Evolutionary conservation across 2,329 filamentous ascomycete genomes (phyloP), one percentile per base, ranked within the genome.

Genomic region (Clarireedia hainanense): DNA sequence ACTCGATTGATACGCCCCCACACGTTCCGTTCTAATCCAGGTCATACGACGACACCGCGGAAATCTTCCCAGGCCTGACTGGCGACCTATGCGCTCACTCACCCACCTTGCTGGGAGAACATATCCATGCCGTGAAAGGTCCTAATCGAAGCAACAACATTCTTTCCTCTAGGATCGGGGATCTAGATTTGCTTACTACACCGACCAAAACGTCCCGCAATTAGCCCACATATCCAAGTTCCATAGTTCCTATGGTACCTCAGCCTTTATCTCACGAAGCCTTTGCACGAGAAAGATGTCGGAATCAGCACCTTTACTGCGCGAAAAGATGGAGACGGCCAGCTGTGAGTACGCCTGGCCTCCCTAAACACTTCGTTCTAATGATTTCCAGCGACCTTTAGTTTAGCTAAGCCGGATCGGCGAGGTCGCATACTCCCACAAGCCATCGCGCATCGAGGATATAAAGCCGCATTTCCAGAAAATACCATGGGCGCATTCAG

Each of bases 401-500:
- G 61, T 3, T 56, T 50, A 20, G 62, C 64, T 15, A 63, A 59
- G 48, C 55, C 57, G 39, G 57, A 60, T 43, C 52, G 57, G 10
- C 48, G 58, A 34, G 67, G 65, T 40, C 61, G 59, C 52, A 58
- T 63, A 50, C 27, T 52, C 23, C 88, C 89, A 1, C 86, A 89
- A 68, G 80, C 83, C 55, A 89, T 94, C 60, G 87, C 86, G 1
- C 89, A 92, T 73, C 79, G 89, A 56, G 89, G 89, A 46, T 90
- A 85, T 76, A 92, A 89, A 68, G 83, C 84, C 0, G 77, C 78
- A 51, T 88, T 79, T 63, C 90, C 92, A 0, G 92, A 97, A 71
- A 97, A 97, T 72, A 87, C 88, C 1, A 83, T 96, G 78, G 79
- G 76, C 15, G 87, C 88, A 6, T 95, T 96, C 72, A 75, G 75